Conservation (phyloP, 768 basidiomycete genomes). For the Lactarius quietus region DNA sequence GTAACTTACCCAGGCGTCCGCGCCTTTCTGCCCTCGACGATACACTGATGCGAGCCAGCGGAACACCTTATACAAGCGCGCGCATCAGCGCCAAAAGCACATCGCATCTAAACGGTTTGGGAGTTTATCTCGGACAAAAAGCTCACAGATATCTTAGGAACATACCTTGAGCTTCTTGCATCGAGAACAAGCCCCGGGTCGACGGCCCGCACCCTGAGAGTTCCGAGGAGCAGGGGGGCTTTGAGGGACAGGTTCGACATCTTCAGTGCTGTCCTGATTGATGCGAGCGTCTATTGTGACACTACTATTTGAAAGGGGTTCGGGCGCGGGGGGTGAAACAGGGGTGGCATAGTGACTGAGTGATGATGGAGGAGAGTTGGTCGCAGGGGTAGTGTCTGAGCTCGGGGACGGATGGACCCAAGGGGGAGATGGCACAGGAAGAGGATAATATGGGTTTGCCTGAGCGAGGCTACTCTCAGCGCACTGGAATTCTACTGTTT, state of each 20-base stretch:
- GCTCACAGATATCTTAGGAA: neutral
- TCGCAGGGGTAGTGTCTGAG: constrained; percentile 13
- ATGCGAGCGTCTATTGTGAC: neutral
- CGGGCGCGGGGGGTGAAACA: constrained; percentile 4
- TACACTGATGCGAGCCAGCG: constrained; percentile 31
- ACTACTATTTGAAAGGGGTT: neutral
- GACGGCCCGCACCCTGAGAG: constrained; percentile 7
- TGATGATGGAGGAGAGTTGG: constrained; percentile 10
- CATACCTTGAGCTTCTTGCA: constrained; percentile 31
- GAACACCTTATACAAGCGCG: constrained; percentile 24
- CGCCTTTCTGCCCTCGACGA: constrained; percentile 35
- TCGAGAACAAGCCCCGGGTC: constrained; percentile 30
- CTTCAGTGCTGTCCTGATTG: neutral
- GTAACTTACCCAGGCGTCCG: constrained; percentile 34
- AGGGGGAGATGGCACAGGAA: constrained; percentile 13
- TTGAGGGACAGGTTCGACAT: constrained; percentile 1
- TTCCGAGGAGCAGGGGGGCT: constrained; percentile 2
- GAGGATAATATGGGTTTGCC: constrained; percentile 8
- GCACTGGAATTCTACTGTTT: constrained; percentile 1
- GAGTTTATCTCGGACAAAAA: neutral
- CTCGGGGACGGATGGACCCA: constrained; percentile 18
- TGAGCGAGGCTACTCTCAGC: constrained; percentile 10
- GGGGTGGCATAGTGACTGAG: constrained; percentile 1
- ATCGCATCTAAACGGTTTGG: constrained; percentile 16
- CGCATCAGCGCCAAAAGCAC: constrained; percentile 19